Conservation (phyloP, 2,329 filamentous ascomycete species). For the Pyrenophora seminiperda region DNA sequence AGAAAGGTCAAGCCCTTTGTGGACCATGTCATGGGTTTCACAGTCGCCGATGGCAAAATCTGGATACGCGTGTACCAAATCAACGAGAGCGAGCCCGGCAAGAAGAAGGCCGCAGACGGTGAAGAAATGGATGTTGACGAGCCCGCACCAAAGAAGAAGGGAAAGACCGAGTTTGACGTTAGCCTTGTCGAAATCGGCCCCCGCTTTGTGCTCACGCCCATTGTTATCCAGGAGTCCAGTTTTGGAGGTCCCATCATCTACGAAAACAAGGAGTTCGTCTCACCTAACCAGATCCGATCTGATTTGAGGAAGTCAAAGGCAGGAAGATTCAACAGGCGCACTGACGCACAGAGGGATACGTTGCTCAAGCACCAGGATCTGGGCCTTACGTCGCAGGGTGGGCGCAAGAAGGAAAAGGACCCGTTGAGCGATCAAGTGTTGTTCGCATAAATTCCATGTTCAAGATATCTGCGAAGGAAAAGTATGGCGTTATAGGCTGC, state of each 20-base stretch:
- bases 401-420: constrained; percentile 66
- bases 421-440: constrained; percentile 77
- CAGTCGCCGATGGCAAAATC: constrained; percentile 87
- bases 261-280: constrained; percentile 97
- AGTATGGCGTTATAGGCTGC: constrained; percentile 25
- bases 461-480: constrained; percentile 4
- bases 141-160: constrained; percentile 49
- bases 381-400: constrained; percentile 71
- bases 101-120: constrained; percentile 49
- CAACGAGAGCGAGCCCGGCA: constrained; percentile 74
- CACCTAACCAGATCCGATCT: constrained; percentile 88
- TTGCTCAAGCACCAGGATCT: constrained; percentile 76
- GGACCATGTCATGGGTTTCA: constrained; percentile 93
- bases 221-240: constrained; percentile 91
- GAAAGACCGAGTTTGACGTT: constrained; percentile 70
- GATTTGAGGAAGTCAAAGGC: constrained; percentile 80
- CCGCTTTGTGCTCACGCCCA: constrained; percentile 88
- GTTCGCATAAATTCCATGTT: constrained; percentile 64
- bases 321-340: constrained; percentile 74
- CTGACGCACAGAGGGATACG: constrained; percentile 74
- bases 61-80: constrained; percentile 97
- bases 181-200: constrained; percentile 92
- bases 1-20: constrained; percentile 94
- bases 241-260: constrained; percentile 97
- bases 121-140: constrained; percentile 46